Evolutionary conservation across 2,329 filamentous ascomycete genomes (phyloP).

Genomic region (Xenoacremonium recifei): DNA sequence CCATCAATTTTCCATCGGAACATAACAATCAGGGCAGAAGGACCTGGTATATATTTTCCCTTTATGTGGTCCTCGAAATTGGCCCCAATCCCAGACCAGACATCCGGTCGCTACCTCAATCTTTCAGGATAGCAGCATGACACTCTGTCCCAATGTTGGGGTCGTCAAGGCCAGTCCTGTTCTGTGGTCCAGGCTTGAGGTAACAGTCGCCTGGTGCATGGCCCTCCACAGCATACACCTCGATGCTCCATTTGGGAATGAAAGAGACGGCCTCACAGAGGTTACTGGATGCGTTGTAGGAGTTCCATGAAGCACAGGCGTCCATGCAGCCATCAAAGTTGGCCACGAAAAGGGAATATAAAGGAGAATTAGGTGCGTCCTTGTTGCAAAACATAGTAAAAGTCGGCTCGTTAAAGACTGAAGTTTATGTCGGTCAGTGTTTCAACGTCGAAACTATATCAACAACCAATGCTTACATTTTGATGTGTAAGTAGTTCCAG

Average conservation of each 20-base stretch:
- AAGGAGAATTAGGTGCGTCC: constrained; percentile 35
- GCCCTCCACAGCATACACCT: background rate
- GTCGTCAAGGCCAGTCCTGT: background rate
- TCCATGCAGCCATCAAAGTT: constrained; percentile 47
- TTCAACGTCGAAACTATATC: background rate
- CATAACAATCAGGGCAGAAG: too few relatives aligned
- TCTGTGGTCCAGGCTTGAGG: constrained; percentile 3
- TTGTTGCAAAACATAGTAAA: constrained; percentile 45
- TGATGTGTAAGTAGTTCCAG: constrained; percentile 18
- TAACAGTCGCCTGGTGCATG: constrained; percentile 3
- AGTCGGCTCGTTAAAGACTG: constrained; percentile 35
- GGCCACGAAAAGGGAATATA: constrained; percentile 41
- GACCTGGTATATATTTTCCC: too few relatives aligned
- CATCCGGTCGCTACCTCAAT: background rate
- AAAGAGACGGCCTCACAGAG: constrained; percentile 15
- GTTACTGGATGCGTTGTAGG: constrained; percentile 5
- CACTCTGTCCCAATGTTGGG: background rate
- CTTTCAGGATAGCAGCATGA: constrained; percentile 1
- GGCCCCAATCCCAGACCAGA: background rate
- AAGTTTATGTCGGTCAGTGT: constrained; percentile 14
- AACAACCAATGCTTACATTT: constrained; percentile 6
- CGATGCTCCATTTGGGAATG: constrained; percentile 13
- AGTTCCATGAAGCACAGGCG: constrained; percentile 40
- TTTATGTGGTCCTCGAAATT: too few relatives aligned
- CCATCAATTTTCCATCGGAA: too few relatives aligned